Base-by-base conservation (phyloP, 805 yeast species). In the Priceomyces medius region DNA sequence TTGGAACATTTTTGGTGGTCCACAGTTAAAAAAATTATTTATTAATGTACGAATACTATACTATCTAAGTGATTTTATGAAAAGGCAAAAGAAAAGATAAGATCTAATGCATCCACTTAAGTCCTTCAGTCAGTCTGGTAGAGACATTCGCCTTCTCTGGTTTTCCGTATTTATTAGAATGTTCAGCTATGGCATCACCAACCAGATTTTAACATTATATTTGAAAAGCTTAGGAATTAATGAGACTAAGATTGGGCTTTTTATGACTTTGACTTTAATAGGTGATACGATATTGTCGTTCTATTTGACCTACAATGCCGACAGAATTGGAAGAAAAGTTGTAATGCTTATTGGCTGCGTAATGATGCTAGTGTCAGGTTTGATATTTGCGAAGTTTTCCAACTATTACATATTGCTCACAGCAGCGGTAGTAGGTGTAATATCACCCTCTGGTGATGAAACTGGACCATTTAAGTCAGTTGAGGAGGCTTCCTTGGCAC, bases 381-480 rank as follows among this genome's bases (percentile, higher is more conserved):
- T 76, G 1, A 73, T 77, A 0, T 88, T 88, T 58, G 76, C 83
- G n/a, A 62, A 64, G 18, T 67, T 71, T 45, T 69, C 77, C 24
- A 76, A 77, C 48, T 87, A 70, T 57, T 55, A 63, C 48, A 47
- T 83, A 1, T 66, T 88, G 29, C 63, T 88, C 16, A 18, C 71
- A 2, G 93, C 93, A 7, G 93, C 96, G 2, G 76, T 86, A 2
- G 43, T 86, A 21, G 96, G 96, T 1, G 96, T 88, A 13, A 85
- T 88, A 6, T 85, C 95, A 2, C 93, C 96, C 2, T 80, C 88
- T 20, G 95, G 96, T 18, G 89, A 83, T 54, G 96, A 88, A 55
- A 87, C 90, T 0, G 96, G 96, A 0, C 96, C 96, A 0, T 88
- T 88, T 61, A 83, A 85, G 55, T 79, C 93, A 0, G 80, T 88